phyloP scores from a whole-genome alignment of 2,329 filamentous ascomycete genomes.

The Phymatotrichopsis omnivora region DNA sequence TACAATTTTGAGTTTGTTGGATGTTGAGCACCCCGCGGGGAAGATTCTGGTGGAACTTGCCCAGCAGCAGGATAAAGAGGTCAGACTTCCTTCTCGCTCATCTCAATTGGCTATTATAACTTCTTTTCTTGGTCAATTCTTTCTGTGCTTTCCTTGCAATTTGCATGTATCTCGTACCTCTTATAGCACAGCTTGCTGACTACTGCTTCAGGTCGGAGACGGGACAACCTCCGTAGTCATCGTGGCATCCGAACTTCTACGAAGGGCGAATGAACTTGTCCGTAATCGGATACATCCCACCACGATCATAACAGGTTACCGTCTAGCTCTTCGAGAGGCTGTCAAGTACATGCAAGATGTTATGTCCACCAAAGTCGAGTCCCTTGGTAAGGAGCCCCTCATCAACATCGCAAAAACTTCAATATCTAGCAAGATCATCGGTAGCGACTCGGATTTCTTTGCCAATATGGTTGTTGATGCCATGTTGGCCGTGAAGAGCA shows the following conservation, averaged over 20 bases:
- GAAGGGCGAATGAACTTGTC: constrained; percentile 93
- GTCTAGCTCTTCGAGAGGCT: constrained; percentile 86
- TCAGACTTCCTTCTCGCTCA: constrained; percentile 27
- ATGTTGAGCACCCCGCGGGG: constrained; percentile 94
- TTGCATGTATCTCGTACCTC: neutral
- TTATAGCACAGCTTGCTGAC: constrained; percentile 2
- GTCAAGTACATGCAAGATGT: constrained; percentile 99
- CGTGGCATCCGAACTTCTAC: constrained; percentile 88
- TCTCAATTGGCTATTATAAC: constrained; percentile 3
- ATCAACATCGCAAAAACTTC: constrained; percentile 95
- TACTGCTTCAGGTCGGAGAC: constrained; percentile 60
- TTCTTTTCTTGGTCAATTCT: constrained; percentile 1
- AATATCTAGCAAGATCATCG: constrained; percentile 99
- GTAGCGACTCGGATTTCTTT: constrained; percentile 91
- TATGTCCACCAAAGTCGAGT: constrained; percentile 89
- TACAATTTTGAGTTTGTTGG: constrained; percentile 87
- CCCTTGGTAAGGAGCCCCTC: constrained; percentile 78
- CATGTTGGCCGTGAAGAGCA: constrained; percentile 87
- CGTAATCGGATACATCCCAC: constrained; percentile 99
- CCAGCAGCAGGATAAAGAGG: constrained; percentile 96
- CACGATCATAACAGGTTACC: constrained; percentile 97
- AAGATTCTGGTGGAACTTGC: constrained; percentile 97
- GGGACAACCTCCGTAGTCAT: constrained; percentile 96
- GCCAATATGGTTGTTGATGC: constrained; percentile 94
- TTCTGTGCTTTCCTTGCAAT: neutral